Conservation (phyloP, 139 green algal genomes). For the Nannochloris sp. region DNA sequence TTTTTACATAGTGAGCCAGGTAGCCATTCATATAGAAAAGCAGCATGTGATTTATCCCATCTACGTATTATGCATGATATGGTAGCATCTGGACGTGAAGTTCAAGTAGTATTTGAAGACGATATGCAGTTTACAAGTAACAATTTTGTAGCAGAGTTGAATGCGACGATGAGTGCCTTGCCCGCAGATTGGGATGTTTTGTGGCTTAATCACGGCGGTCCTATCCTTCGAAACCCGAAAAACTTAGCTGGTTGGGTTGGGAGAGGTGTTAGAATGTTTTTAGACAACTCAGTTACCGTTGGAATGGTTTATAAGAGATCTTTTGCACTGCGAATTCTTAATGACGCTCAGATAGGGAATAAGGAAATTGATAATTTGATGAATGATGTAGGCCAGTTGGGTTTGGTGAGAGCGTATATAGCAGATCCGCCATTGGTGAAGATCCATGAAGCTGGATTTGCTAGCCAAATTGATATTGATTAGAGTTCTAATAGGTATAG, state of each 20-base stretch:
- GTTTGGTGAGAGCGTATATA: background rate
- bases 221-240: background rate
- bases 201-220: background rate
- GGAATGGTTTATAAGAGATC: background rate
- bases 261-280: background rate
- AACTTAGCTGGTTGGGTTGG: background rate
- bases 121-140: background rate
- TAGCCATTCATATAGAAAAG: background rate
- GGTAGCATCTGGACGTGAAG: background rate
- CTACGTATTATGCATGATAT: background rate
- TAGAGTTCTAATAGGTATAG: too few species aligned
- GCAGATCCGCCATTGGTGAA: background rate
- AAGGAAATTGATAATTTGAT: background rate
- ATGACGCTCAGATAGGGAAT: background rate
- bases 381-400: background rate
- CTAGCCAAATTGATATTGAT: background rate
- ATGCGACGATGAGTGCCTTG: background rate
- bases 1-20: background rate
- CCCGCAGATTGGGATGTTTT: background rate
- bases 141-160: background rate
- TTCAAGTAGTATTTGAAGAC: background rate
- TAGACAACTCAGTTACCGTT: background rate
- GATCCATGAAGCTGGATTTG: background rate
- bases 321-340: background rate
- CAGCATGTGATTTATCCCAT: background rate